These are phyloP conservation scores for Chytridiales sp. DNA, from an alignment of 371 early-diverging fungal genomes.

Conservation along the genomic window DNA sequence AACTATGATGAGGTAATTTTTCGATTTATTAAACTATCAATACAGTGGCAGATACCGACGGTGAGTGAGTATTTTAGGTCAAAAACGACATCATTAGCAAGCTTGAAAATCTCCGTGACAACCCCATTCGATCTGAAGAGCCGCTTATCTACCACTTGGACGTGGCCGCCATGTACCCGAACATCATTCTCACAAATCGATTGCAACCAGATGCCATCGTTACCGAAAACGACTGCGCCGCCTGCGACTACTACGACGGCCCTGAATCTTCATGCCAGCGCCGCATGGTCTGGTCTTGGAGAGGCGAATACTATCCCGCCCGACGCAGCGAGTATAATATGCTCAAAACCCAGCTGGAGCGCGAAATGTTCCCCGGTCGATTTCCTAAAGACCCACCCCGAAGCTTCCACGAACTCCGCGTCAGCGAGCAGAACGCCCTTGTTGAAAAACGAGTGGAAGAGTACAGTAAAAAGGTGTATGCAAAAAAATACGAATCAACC, in stretches of 20 bases:
- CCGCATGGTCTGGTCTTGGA: conserved; percentile 96
- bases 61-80: conserved; percentile 38
- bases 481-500: conserved; percentile 75
- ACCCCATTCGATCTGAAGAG: conserved; percentile 69
- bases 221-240: conserved; percentile 86
- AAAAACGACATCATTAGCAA: conserved; percentile 55
- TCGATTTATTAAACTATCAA: no score
- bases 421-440: conserved; percentile 66
- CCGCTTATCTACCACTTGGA: conserved; percentile 99
- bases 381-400: conserved; percentile 38
- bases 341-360: conserved; percentile 82
- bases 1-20: conserved; percentile 74
- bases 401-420: conserved; percentile 68
- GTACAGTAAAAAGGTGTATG: conserved; percentile 91
- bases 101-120: conserved; percentile 68
- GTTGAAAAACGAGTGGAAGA: conserved; percentile 83
- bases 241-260: conserved; percentile 90
- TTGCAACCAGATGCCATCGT: conserved; percentile 98
- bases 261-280: conserved; percentile 91
- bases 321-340: conserved; percentile 88
- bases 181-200: conserved; percentile 99
- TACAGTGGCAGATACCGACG: no score
- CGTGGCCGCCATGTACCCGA: conserved; percentile 99
- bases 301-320: conserved; percentile 96
- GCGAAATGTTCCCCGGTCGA: conserved; percentile 73